These are phyloP conservation scores for Clitopilus passeckerianus DNA, from an alignment of 768 basidiomycete genomes.

Conservation along the genomic window DNA sequence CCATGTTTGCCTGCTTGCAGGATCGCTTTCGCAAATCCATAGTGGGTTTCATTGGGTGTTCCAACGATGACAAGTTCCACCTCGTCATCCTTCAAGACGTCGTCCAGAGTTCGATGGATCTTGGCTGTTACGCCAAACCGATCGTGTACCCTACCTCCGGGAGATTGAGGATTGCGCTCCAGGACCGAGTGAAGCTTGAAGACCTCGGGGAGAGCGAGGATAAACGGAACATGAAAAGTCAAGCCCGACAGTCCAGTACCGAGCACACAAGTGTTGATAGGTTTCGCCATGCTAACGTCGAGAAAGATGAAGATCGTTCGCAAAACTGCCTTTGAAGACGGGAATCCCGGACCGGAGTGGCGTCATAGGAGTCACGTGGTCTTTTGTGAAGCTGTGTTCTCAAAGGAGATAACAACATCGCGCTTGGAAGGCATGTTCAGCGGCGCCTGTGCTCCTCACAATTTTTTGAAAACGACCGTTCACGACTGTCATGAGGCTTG, in stretches of 20 bases:
- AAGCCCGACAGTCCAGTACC: conserved; percentile 74
- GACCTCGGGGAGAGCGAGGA: conserved; percentile 63
- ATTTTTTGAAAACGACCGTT: not conserved
- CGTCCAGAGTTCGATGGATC: conserved; percentile 56
- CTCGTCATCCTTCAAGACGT: conserved; percentile 55
- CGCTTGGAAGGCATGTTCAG: not conserved
- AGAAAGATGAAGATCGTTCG: not conserved
- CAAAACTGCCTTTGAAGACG: not conserved
- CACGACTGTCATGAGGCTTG: not conserved
- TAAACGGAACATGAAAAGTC: conserved; percentile 79
- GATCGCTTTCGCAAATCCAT: conserved; percentile 56
- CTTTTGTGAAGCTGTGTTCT: not conserved
- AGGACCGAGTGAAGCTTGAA: conserved; percentile 74
- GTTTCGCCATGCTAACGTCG: conserved; percentile 25
- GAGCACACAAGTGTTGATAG: conserved; percentile 67
- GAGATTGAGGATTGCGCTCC: conserved; percentile 59
- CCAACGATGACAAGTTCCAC: conserved; percentile 67
- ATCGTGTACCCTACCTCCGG: conserved; percentile 60
- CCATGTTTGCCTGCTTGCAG: conserved; percentile 73
- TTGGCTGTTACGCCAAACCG: conserved; percentile 55
- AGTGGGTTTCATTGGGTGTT: conserved; percentile 76
- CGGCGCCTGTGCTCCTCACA: not conserved
- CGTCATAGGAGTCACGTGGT: not conserved
- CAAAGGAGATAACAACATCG: not conserved
- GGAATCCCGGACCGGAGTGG: too few relatives aligned